Percentiles rank a stretch among this genome's conserved stretches.
These are phyloP conservation scores for Setomelanomma holmii DNA, from an alignment of 2,329 filamentous ascomycete species.

Conservation along the genomic window DNA sequence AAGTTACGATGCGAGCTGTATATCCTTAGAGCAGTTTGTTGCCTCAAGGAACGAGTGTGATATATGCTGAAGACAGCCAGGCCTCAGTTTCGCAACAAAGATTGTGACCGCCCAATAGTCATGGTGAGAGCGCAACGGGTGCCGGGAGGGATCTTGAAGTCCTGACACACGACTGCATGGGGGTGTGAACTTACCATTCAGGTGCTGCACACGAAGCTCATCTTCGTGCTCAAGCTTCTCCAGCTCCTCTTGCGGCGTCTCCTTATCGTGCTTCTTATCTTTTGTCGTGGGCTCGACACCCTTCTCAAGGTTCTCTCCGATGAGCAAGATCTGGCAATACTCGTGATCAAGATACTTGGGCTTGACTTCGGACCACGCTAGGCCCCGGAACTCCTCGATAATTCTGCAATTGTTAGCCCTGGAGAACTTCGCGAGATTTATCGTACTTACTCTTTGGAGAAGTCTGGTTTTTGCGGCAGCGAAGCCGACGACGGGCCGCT, in stretches of 20 bases:
- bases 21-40: no score
- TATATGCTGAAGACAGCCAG: not conserved
- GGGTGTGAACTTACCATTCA: conserved; percentile 55
- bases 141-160: not conserved
- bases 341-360: conserved; percentile 77
- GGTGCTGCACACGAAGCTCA: conserved; percentile 67
- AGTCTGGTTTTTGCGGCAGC: conserved; percentile 71
- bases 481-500: conserved; percentile 69
- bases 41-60: no score
- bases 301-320: conserved; percentile 71
- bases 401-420: conserved; percentile 56
- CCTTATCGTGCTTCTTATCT: conserved; percentile 63
- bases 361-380: conserved; percentile 76
- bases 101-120: no score
- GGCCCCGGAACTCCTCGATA: conserved; percentile 72
- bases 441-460: conserved; percentile 68
- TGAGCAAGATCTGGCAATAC: conserved; percentile 78
- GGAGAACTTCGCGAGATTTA: no score
- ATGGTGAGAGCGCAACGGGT: not conserved
- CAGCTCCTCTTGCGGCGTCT: conserved; percentile 73
- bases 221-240: conserved; percentile 80
- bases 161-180: not conserved
- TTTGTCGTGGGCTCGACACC: conserved; percentile 65
- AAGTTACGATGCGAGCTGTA: no score
- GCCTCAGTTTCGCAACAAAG: no score